A percentile compares a stretch with the other conserved stretches of the same genome.
phyloP scores from a whole-genome alignment of 2,329 filamentous ascomycete genomes.

The Fusarium chaquense region DNA sequence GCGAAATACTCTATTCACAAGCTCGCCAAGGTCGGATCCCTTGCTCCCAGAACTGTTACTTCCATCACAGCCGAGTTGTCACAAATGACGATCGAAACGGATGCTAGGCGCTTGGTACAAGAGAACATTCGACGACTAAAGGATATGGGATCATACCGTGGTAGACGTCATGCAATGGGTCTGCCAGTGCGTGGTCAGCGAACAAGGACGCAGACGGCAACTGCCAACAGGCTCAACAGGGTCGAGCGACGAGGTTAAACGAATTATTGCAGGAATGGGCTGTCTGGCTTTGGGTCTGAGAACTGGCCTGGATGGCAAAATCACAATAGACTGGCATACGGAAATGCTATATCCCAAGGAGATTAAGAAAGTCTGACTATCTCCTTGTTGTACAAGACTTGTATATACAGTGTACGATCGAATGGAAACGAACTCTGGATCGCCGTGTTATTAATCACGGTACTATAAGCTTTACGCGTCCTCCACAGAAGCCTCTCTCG shows the following conservation, averaged over 20 bases:
- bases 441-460: conserved; percentile 6
- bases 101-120: conserved; percentile 79
- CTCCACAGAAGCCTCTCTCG: conserved; percentile 4
- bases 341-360: conserved; percentile 9
- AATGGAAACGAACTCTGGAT: conserved; percentile 33
- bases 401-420: conserved; percentile 51
- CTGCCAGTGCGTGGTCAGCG: conserved; percentile 91
- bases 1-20: conserved; percentile 91
- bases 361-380: conserved; percentile 9
- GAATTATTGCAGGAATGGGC: neutral
- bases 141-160: conserved; percentile 91
- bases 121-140: conserved; percentile 89
- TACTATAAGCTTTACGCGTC: conserved; percentile 7
- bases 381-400: conserved; percentile 49
- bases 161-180: conserved; percentile 90
- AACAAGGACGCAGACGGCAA: conserved; percentile 79
- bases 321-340: conserved; percentile 2
- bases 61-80: conserved; percentile 87
- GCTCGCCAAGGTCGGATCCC: conserved; percentile 78
- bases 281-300: neutral
- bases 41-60: conserved; percentile 81
- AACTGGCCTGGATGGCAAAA: neutral
- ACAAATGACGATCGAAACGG: conserved; percentile 93
- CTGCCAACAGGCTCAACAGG: conserved; percentile 71
- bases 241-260: conserved; percentile 57